phyloP scores from a whole-genome alignment of 2,329 filamentous ascomycete species.

The Talaromyces rugulosus region DNA sequence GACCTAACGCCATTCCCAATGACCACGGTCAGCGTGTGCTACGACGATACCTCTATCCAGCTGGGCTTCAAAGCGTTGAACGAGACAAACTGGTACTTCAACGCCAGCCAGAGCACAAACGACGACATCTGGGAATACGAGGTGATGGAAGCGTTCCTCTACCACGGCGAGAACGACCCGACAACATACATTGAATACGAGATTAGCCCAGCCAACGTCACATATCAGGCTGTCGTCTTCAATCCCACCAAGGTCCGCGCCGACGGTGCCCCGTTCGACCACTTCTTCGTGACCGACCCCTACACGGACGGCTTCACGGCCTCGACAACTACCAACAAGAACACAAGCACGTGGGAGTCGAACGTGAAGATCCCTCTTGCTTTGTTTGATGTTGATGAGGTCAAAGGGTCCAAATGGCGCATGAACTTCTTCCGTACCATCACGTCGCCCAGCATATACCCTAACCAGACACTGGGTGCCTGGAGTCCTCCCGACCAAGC shows the following conservation, averaged over 20 bases:
- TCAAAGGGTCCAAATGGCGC: slow-evolving; percentile 8
- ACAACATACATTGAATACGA: slow-evolving; percentile 12
- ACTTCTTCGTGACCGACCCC: slow-evolving; percentile 10
- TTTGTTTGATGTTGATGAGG: slow-evolving; percentile 5
- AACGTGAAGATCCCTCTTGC: slow-evolving; percentile 9
- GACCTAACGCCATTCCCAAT: slow-evolving; percentile 6
- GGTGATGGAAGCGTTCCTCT: slow-evolving; percentile 12
- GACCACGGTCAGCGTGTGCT: slow-evolving; percentile 7
- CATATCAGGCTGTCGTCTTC: slow-evolving; percentile 11
- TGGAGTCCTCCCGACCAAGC: slow-evolving; percentile 11
- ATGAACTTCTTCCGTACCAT: slow-evolving; percentile 14
- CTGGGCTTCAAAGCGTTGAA: slow-evolving; percentile 7
- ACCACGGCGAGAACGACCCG: slow-evolving; percentile 10
- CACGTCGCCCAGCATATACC: slow-evolving; percentile 12
- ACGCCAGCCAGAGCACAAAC: slow-evolving; percentile 10
- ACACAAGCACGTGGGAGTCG: slow-evolving; percentile 6
- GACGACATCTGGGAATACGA: slow-evolving; percentile 13
- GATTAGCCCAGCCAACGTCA: slow-evolving; percentile 10
- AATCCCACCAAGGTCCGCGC: slow-evolving; percentile 9
- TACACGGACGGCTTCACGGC: slow-evolving; percentile 7
- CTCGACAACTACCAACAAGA: not conserved
- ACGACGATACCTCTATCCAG: slow-evolving; percentile 6
- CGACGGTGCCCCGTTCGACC: slow-evolving; percentile 8
- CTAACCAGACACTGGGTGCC: slow-evolving; percentile 10
- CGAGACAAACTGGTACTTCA: slow-evolving; percentile 12